phyloP scores from a whole-genome alignment of 148 eudicot species.

The Spergularia bocconei region DNA sequence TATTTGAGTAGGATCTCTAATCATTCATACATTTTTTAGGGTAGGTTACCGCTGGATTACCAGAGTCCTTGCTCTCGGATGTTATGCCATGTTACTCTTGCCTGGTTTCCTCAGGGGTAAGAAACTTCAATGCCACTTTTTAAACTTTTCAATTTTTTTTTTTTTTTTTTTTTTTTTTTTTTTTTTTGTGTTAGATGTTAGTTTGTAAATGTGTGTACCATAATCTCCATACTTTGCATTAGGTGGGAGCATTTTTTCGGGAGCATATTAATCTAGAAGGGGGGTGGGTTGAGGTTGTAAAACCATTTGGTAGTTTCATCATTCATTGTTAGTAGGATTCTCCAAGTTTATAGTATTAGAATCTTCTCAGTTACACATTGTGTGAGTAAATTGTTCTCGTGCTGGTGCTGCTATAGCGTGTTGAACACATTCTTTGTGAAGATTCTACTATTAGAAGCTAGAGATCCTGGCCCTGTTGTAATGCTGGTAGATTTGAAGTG shows the following conservation, averaged over 20 bases:
- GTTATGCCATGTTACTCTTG: slow-evolving; percentile 86
- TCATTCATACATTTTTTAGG: slow-evolving; percentile 60
- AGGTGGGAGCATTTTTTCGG: background rate
- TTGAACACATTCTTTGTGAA: no score
- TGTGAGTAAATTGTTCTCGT: background rate
- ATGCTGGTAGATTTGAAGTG: no score
- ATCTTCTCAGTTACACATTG: background rate
- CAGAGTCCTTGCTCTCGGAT: slow-evolving; percentile 57
- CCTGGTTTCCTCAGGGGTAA: slow-evolving; percentile 94
- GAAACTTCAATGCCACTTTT: slow-evolving; percentile 18
- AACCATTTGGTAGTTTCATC: background rate
- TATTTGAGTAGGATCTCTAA: slow-evolving; percentile 22
- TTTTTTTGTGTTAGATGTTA: background rate
- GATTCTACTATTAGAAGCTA: no score
- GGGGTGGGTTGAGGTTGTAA: background rate
- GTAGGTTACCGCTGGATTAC: slow-evolving; percentile 88
- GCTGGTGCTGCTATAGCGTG: background rate
- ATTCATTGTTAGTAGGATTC: no score
- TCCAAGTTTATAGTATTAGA: no score
- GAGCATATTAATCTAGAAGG: background rate
- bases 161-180: background rate
- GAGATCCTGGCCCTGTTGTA: no score
- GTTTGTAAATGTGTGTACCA: no score
- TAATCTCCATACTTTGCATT: no score
- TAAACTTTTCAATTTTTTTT: background rate